Percentiles rank a stretch among this genome's conserved stretches.
phyloP scores from a whole-genome alignment of 768 basidiomycete genomes.

The Paxillus involutus region DNA sequence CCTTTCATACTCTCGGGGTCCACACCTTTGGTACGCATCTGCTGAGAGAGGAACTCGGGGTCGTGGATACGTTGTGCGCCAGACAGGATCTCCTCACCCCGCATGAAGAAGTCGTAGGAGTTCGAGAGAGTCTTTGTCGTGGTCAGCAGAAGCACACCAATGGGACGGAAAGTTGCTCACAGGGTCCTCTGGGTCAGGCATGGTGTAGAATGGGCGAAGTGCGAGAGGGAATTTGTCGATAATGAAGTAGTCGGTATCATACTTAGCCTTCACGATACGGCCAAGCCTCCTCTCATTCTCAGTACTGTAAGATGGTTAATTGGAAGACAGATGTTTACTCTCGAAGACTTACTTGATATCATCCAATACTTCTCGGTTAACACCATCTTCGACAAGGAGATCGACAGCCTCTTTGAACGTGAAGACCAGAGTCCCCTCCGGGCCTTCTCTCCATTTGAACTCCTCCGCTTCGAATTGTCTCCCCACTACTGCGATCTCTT shows the following conservation, averaged over 20 bases:
- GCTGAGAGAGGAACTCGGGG: constrained; percentile 71
- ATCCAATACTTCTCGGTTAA: constrained; percentile 72
- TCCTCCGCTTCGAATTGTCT: constrained; percentile 94
- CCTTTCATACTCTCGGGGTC: constrained; percentile 90
- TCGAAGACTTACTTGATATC: constrained; percentile 75
- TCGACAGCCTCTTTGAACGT: constrained; percentile 88
- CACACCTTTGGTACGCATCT: constrained; percentile 86
- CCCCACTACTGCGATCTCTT: constrained; percentile 79
- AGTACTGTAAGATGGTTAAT: constrained; percentile 56
- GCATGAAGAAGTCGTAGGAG: constrained; percentile 99
- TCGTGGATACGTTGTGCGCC: constrained; percentile 99
- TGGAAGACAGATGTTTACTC: background rate
- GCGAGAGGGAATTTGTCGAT: constrained; percentile 98
- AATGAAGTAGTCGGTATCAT: constrained; percentile 98
- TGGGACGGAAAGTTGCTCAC: constrained; percentile 42
- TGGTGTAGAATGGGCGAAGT: constrained; percentile 98
- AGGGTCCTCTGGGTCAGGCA: constrained; percentile 92
- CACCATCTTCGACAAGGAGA: constrained; percentile 83
- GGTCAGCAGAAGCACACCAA: constrained; percentile 3
- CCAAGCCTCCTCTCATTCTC: constrained; percentile 95
- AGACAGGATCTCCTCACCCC: constrained; percentile 97
- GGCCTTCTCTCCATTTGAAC: constrained; percentile 80
- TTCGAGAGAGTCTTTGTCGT: constrained; percentile 77
- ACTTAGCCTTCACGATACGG: constrained; percentile 85
- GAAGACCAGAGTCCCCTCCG: constrained; percentile 77